Conservation (phyloP, 768 basidiomycete genomes). For the Phallus indusiatus region DNA sequence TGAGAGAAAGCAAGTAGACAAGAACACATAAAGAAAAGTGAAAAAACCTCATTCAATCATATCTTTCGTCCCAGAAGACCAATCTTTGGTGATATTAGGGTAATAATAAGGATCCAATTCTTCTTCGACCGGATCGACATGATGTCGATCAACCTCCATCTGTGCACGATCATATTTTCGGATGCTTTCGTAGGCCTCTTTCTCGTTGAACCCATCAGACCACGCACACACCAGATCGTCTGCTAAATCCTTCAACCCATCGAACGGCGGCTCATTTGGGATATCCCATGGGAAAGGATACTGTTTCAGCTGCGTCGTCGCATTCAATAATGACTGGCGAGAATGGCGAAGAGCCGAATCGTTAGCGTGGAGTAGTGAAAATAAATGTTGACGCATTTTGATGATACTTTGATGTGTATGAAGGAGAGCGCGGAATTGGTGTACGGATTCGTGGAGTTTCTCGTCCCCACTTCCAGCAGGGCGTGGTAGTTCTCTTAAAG, state of each 20-base stretch:
- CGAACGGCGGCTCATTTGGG: neutral
- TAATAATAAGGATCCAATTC: neutral
- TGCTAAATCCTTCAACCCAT: neutral
- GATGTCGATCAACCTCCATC: neutral
- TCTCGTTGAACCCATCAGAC: neutral
- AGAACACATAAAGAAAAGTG: neutral
- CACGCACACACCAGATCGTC: neutral
- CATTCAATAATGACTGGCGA: neutral
- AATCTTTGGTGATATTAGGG: neutral
- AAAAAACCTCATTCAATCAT: neutral
- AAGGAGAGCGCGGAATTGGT: neutral
- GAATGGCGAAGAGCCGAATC: neutral
- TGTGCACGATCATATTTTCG: neutral
- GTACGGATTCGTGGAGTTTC: neutral
- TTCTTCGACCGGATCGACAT: neutral
- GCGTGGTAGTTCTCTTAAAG: neutral
- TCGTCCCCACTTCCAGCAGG: neutral
- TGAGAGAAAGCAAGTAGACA: neutral
- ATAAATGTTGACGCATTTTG: neutral
- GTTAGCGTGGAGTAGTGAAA: neutral
- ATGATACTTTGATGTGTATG: neutral
- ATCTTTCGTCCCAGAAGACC: neutral
- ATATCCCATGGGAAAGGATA: neutral
- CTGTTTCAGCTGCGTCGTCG: neutral
- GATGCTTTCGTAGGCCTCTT: neutral